Percentiles rank a stretch among this genome's conserved stretches.
Evolutionary conservation across 768 basidiomycete species (phyloP).

Genomic region (Hirschioporus abietinus): DNA sequence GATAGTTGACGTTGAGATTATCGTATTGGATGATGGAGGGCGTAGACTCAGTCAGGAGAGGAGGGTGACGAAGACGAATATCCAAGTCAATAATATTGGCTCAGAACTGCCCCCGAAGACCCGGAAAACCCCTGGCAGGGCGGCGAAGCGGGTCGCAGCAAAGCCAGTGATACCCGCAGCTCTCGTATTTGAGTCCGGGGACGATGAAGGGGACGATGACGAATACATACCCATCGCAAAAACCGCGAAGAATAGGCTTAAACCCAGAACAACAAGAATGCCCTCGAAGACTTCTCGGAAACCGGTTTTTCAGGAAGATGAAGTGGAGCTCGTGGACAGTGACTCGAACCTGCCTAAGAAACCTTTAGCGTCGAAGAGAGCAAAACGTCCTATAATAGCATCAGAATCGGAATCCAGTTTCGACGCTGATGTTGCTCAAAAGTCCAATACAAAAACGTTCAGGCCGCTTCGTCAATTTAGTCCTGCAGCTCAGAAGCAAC

Average conservation of each 20-base stretch:
- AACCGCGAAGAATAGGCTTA: background rate
- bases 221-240: background rate
- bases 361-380: background rate
- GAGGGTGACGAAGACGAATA: slow-evolving; percentile 45
- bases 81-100: slow-evolving; percentile 28
- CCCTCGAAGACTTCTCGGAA: background rate
- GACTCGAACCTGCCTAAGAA: background rate
- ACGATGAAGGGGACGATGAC: slow-evolving; percentile 3
- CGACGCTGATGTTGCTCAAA: background rate
- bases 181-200: slow-evolving; percentile 12
- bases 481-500: background rate
- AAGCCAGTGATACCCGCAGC: background rate
- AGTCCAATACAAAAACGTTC: background rate
- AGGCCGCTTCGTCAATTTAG: background rate
- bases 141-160: slow-evolving; percentile 2
- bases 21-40: slow-evolving; percentile 58
- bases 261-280: background rate
- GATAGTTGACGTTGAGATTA: slow-evolving; percentile 60
- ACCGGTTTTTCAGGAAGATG: background rate
- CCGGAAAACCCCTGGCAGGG: background rate
- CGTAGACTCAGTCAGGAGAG: slow-evolving; percentile 53
- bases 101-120: background rate
- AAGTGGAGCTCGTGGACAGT: background rate
- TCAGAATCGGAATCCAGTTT: background rate
- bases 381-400: background rate